Evolutionary conservation across 192 early-diverging fungal species (phyloP), one percentile per base, ranked within the genome.

Genomic region (Phlyctochytrium bullatum): DNA sequence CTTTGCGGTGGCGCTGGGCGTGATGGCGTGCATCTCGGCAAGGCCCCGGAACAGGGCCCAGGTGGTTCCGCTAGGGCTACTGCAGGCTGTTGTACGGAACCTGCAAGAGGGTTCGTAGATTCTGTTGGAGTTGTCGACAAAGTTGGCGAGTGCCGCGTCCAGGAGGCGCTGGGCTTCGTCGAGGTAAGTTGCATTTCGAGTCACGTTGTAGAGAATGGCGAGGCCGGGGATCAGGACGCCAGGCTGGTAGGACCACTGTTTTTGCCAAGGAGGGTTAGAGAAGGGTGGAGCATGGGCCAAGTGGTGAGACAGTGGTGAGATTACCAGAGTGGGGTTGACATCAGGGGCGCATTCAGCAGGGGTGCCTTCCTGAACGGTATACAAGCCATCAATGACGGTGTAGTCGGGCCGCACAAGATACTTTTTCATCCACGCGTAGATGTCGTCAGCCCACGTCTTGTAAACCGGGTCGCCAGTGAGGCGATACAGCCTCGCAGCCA

Each of bases 371-470:
- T n/a, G n/a, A n/a, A n/a, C n/a, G n/a, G n/a, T n/a, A n/a, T n/a
- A n/a, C n/a, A n/a, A n/a, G n/a, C n/a, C n/a, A n/a, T n/a, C n/a
- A n/a, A n/a, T n/a, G n/a, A n/a, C n/a, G n/a, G n/a, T n/a, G n/a
- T n/a, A n/a, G n/a, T n/a, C n/a, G n/a, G n/a, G n/a, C n/a, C n/a
- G n/a, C n/a, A n/a, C n/a, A n/a, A n/a, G n/a, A n/a, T n/a, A n/a
- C n/a, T n/a, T n/a, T n/a, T n/a, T n/a, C n/a, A n/a, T n/a, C 77
- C 77, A 83, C 2, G 59, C 40, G 61, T 76, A 79, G 32, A 66
- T 47, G 50, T 66, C 58, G 14, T 73, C 62, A 2, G 66, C 69
- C 35, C 34, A 51, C 23, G 72, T 47, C 34, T 66, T 34, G 63
- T 78, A 79, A 23, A 65, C 66, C 32, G 58, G 23, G 61, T 74